Evolutionary conservation across 306 rosid species (phyloP).

Genomic region (Adenanthera pavonina): DNA sequence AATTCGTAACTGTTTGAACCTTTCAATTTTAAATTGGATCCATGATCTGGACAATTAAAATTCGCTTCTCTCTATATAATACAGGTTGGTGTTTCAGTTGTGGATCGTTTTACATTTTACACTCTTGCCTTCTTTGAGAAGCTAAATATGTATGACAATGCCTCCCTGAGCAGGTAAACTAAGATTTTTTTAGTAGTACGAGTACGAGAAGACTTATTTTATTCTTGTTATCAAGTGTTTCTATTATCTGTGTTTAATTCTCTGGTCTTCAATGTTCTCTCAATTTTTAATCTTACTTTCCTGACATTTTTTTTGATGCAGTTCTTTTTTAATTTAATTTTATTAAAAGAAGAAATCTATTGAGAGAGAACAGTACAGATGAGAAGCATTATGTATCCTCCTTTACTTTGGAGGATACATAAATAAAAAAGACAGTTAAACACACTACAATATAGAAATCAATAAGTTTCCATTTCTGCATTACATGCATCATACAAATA

Average conservation of each 20-base stretch:
- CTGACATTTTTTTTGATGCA: conserved; percentile 5
- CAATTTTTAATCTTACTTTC: conserved; percentile 33
- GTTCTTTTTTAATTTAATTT: not conserved
- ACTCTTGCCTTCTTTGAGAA: conserved; percentile 93
- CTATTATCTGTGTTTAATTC: not conserved
- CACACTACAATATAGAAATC: not conserved
- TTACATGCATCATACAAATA: not conserved
- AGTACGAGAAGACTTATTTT: not conserved
- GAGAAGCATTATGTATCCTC: not conserved
- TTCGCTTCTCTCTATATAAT: conserved; percentile 34
- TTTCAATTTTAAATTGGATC: conserved; percentile 11
- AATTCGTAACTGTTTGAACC: conserved; percentile 29
- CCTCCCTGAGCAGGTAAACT: conserved; percentile 84
- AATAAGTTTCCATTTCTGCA: not conserved
- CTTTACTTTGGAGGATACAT: too few relatives aligned
- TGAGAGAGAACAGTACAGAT: not conserved
- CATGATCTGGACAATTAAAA: conserved; percentile 7
- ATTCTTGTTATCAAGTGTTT: conserved; percentile 11
- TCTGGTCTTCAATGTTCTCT: conserved; percentile 33
- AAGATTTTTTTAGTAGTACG: not conserved
- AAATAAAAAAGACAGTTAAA: not conserved
- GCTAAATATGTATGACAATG: conserved; percentile 91
- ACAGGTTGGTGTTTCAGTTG: conserved; percentile 97
- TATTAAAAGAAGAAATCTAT: not conserved
- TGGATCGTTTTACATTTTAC: conserved; percentile 93